phyloP scores from a whole-genome alignment of 2,329 filamentous ascomycete species.

The Pleoardoris graminearum region DNA sequence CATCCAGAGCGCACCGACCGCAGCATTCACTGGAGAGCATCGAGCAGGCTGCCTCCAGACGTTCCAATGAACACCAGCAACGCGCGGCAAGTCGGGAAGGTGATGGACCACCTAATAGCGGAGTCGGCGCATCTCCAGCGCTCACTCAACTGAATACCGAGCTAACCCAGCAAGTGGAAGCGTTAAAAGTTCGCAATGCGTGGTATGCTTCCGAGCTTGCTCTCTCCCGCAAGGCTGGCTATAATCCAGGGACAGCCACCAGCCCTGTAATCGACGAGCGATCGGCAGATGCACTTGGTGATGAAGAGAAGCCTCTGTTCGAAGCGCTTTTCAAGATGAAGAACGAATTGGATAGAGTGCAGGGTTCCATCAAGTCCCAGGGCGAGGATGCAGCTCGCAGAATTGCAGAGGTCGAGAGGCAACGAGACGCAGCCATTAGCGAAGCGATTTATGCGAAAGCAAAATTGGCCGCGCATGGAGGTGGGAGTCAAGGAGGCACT shows the following conservation, averaged over 20 bases:
- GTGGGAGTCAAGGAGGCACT: slow-evolving; percentile 64
- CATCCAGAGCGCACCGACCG: slow-evolving; percentile 54
- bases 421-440: slow-evolving; percentile 89
- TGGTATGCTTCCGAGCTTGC: slow-evolving; percentile 98
- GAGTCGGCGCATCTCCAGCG: slow-evolving; percentile 61
- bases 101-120: slow-evolving; percentile 61
- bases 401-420: slow-evolving; percentile 91
- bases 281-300: slow-evolving; percentile 76
- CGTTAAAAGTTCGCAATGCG: slow-evolving; percentile 81
- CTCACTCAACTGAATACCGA: slow-evolving; percentile 69
- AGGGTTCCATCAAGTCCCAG: slow-evolving; percentile 86
- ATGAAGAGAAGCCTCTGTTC: slow-evolving; percentile 88
- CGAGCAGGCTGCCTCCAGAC: slow-evolving; percentile 40
- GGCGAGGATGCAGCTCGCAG: slow-evolving; percentile 81
- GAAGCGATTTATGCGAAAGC: slow-evolving; percentile 96
- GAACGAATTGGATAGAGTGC: slow-evolving; percentile 84
- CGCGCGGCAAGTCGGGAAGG: slow-evolving; percentile 35
- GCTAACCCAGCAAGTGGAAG: slow-evolving; percentile 83
- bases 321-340: slow-evolving; percentile 93
- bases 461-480: slow-evolving; percentile 79
- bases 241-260: slow-evolving; percentile 70
- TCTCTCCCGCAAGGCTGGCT: slow-evolving; percentile 86
- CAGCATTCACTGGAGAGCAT: slow-evolving; percentile 69
- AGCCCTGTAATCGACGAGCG: slow-evolving; percentile 77
- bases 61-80: slow-evolving; percentile 38